These are phyloP conservation scores for Pseudogymnoascus sp. DNA, from an alignment of 2,329 filamentous ascomycete species.

Conservation along the genomic window DNA sequence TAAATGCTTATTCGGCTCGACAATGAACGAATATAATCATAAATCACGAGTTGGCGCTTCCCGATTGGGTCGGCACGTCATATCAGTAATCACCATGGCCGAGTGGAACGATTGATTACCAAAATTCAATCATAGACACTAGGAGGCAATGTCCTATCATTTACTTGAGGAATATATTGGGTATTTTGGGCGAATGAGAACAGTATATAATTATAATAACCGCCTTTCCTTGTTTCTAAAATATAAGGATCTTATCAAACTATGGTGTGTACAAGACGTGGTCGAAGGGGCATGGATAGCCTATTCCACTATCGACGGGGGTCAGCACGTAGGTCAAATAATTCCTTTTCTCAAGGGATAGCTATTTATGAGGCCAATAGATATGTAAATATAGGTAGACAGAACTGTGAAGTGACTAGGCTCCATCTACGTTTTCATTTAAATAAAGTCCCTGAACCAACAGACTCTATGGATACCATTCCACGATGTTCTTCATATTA, in stretches of 20 bases:
- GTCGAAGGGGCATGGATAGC: background rate
- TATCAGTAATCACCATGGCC: background rate
- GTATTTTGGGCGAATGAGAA: background rate
- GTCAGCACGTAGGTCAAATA: background rate
- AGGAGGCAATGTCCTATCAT: background rate
- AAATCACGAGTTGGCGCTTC: background rate
- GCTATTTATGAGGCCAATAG: background rate
- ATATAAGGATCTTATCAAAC: background rate
- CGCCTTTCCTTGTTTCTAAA: background rate
- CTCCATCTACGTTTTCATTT: background rate
- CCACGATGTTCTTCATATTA: slow-evolving; percentile 8
- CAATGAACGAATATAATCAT: background rate
- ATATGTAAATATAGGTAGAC: background rate
- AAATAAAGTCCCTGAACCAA: background rate
- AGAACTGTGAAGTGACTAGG: background rate
- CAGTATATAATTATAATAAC: background rate
- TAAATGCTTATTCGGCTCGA: background rate
- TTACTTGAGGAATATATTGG: background rate
- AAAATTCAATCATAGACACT: background rate
- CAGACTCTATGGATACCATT: background rate
- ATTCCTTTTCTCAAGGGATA: background rate
- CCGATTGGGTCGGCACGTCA: background rate
- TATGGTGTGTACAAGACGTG: background rate
- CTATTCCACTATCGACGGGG: too few relatives aligned
- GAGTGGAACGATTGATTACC: background rate